Base-by-base conservation (phyloP, 371 early-diverging fungal genomes). In the Mucor saturninus region DNA sequence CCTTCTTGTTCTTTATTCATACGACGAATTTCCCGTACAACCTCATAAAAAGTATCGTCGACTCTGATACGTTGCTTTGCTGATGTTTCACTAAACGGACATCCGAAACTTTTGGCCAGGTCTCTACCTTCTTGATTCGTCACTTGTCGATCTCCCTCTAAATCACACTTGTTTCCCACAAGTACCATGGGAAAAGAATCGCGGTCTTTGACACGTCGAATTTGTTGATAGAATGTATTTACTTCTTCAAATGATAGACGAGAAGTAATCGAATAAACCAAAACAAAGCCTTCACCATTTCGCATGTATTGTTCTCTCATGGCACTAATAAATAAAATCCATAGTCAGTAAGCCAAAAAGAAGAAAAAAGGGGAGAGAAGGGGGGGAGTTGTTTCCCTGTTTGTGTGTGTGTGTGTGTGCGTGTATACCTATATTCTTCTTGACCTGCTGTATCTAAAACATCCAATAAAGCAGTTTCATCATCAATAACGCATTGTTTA, bases 371-470 rank as follows among this genome's bases (percentile, higher is more conserved):
- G 21, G 21, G 21, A 21, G 21, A 21, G 35, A 35, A 6, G 0
- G 35, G 35, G 35, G 35, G 35, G 4, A 35, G 4, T n/a, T 40
- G 2, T 54, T 2, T 14, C 39, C n/a, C 39, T 42, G 11, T 42
- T 42, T 42, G 15, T 43, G 15, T 43, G 43, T 43, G 21, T 28
- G 30, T 59, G 3, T 32, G 49, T 39, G 8, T 13, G 15, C 31
- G 26, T 31, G 14, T 53, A 51, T 83, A 81, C 87, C 86, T 87
- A 76, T 95, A 94, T 75, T 95, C 95, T 64, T 95, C 95, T 74
- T 95, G 95, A 13, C 97, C 96, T 1, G 95, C 95, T 5, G 97
- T 95, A 77, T 96, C 97, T 26, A 96, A 84, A 9, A 96, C 90
- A 73, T 96, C 96, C n/a, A 96, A 78, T 54, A 92, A 70, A 5